These are phyloP conservation scores for Botryosphaeria dothidea DNA, from an alignment of 2,329 filamentous ascomycete genomes.

Conservation along the genomic window DNA sequence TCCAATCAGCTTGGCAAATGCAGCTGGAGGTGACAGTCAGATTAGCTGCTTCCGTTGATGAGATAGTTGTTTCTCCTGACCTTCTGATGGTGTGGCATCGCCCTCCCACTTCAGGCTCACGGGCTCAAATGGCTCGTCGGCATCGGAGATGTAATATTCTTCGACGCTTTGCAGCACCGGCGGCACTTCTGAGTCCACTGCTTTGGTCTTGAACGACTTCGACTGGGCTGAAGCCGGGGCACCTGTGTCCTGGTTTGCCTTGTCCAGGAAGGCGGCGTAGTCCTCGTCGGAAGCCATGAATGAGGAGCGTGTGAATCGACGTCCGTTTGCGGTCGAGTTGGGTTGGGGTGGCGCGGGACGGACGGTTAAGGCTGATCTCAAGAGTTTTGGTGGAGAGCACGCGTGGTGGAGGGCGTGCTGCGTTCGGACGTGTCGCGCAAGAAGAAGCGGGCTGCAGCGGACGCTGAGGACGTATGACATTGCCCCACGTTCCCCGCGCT, in stretches of 20 bases:
- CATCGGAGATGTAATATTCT: conserved; percentile 74
- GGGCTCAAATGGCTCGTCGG: conserved; percentile 81
- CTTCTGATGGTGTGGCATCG: conserved; percentile 56
- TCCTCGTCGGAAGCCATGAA: conserved; percentile 76
- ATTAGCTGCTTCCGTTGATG: background rate
- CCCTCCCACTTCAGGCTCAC: conserved; percentile 67
- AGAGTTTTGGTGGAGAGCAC: background rate
- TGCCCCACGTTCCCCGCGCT: conserved; percentile 3
- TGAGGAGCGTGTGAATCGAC: background rate
- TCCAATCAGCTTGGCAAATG: conserved; percentile 69
- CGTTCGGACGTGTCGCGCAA: background rate
- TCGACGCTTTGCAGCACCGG: conserved; percentile 41
- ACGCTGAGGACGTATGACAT: conserved; percentile 4
- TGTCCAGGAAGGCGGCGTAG: conserved; percentile 82
- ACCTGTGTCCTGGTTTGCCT: conserved; percentile 72
- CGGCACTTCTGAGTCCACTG: conserved; percentile 60
- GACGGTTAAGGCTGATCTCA: background rate
- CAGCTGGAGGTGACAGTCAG: conserved; percentile 49
- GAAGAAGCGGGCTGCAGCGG: conserved; percentile 5
- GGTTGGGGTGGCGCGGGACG: background rate
- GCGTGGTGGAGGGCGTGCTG: background rate
- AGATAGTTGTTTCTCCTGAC: background rate
- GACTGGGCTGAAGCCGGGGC: conserved; percentile 30
- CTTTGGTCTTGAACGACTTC: conserved; percentile 35
- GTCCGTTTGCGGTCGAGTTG: background rate